These are phyloP conservation scores for Dioszegia hungarica DNA, from an alignment of 768 basidiomycete species.

Conservation along the genomic window DNA sequence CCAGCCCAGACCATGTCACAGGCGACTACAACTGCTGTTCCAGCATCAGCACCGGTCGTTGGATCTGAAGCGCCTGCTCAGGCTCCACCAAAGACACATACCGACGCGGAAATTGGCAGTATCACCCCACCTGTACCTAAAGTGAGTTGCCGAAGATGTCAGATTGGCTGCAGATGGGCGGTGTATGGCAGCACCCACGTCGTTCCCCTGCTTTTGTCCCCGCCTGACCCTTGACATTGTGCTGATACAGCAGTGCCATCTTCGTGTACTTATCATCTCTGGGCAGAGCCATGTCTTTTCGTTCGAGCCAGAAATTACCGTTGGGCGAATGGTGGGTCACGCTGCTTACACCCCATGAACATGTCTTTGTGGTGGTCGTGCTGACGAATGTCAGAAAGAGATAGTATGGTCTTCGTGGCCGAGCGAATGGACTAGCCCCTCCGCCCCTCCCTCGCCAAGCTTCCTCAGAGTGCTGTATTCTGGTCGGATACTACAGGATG, in stretches of 20 bases:
- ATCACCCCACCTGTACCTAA: conserved; percentile 10
- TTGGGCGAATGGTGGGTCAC: conserved; percentile 37
- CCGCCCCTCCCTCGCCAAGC: conserved; percentile 34
- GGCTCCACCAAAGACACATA: neutral
- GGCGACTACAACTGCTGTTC: neutral
- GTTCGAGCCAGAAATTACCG: conserved; percentile 44
- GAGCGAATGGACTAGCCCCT: conserved; percentile 8
- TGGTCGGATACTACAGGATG: conserved; percentile 40
- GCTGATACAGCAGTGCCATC: conserved; percentile 14
- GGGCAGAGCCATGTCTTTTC: conserved; percentile 44
- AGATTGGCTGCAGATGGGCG: no score
- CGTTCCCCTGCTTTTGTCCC: no score
- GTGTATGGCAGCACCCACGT: no score
- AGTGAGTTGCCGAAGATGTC: conserved; percentile 4
- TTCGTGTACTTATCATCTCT: conserved; percentile 43
- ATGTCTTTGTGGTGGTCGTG: neutral
- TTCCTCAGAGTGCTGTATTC: conserved; percentile 35
- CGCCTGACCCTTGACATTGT: no score
- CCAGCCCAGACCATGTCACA: no score
- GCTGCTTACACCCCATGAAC: neutral
- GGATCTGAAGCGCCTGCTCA: neutral
- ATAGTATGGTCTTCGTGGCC: conserved; percentile 22
- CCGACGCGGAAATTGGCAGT: neutral
- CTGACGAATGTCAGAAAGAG: conserved; percentile 9
- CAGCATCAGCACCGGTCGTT: neutral